phyloP scores from a whole-genome alignment of 352 stramenopile species.

The Phytophthora pseudosyringae region DNA sequence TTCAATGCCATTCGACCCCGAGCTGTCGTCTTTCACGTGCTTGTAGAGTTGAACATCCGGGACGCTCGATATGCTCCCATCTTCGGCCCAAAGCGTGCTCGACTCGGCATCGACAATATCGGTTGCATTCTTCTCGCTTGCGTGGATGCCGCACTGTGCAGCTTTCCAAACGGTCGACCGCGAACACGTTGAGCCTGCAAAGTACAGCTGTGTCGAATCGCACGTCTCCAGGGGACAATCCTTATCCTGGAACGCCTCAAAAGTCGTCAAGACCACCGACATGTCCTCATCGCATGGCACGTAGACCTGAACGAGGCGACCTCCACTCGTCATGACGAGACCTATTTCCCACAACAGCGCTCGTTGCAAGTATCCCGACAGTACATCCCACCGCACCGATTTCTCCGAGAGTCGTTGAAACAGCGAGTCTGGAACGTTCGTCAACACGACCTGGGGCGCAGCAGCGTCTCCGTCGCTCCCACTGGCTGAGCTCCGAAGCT shows the following conservation, averaged over 20 bases:
- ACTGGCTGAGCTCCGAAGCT: conserved; percentile 5
- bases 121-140: conserved; percentile 32
- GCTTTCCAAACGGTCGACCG: conserved; percentile 20
- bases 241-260: conserved; percentile 40
- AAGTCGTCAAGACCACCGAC: conserved; percentile 48
- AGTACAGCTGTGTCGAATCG: conserved; percentile 39
- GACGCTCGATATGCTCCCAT: conserved; percentile 29
- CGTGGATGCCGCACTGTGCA: conserved; percentile 40
- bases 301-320: conserved; percentile 51
- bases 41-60: conserved; percentile 49
- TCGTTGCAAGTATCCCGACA: conserved; percentile 55
- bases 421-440: conserved; percentile 32
- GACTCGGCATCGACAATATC: conserved; percentile 18
- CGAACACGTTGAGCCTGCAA: conserved; percentile 43
- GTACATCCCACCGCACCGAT: conserved; percentile 32
- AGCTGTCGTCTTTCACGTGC: conserved; percentile 17
- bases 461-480: not conserved
- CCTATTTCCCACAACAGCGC: conserved; percentile 63
- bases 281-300: conserved; percentile 57
- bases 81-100: conserved; percentile 54
- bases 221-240: conserved; percentile 38
- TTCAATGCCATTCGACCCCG: conserved; percentile 7
- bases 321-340: conserved; percentile 44
- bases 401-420: conserved; percentile 33
- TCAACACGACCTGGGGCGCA: conserved; percentile 23